Conservation (phyloP, 2,329 filamentous ascomycete species). For the Cladorrhinum sp. region DNA sequence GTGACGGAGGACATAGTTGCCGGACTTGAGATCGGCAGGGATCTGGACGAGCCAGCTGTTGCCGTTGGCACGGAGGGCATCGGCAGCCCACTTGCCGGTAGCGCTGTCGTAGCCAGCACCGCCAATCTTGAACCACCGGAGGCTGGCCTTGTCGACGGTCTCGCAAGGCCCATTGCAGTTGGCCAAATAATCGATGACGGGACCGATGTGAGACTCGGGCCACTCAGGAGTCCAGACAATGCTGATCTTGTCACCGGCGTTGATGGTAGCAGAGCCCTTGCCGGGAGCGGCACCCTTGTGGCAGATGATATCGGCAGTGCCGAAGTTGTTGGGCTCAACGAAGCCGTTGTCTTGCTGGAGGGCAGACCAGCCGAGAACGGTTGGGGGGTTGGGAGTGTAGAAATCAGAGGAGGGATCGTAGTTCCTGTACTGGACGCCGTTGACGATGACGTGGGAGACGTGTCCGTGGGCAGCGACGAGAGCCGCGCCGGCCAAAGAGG, state of each 20-base stretch:
- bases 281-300: conserved; percentile 41
- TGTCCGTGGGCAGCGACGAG: conserved; percentile 39
- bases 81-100: conserved; percentile 50
- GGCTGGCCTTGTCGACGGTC: conserved; percentile 47
- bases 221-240: conserved; percentile 41
- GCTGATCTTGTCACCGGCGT: conserved; percentile 40
- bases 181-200: conserved; percentile 63
- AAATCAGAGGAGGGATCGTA: conserved; percentile 40
- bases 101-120: conserved; percentile 50
- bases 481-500: conserved; percentile 23
- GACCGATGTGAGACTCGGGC: conserved; percentile 46
- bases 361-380: conserved; percentile 40
- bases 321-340: conserved; percentile 42
- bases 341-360: conserved; percentile 49
- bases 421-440: conserved; percentile 41
- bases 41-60: conserved; percentile 45
- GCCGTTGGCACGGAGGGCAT: conserved; percentile 44
- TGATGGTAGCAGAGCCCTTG: conserved; percentile 36
- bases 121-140: conserved; percentile 64
- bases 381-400: conserved; percentile 37
- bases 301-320: conserved; percentile 44
- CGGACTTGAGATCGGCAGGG: conserved; percentile 34
- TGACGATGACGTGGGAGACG: conserved; percentile 41
- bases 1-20: conserved; percentile 45
- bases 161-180: conserved; percentile 56